Conservation (phyloP, 331 rosid genomes). For the Rosa hybrid region DNA sequence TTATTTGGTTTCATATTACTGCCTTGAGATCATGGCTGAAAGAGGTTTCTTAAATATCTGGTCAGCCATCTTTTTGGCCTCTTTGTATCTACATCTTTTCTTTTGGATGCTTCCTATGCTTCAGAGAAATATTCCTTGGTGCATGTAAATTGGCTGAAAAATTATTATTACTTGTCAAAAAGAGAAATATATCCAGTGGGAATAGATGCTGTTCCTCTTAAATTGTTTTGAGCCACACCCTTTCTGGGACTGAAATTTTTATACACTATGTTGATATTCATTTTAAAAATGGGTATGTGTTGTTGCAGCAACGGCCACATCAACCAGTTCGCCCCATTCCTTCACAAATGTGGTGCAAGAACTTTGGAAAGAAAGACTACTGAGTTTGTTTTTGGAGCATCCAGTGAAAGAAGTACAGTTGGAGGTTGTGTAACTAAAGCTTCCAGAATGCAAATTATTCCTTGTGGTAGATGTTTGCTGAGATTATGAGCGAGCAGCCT, state of each 20-base stretch:
- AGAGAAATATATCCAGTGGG: not conserved
- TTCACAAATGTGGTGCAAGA: conserved; percentile 94
- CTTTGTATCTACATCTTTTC: not conserved
- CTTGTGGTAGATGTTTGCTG: conserved; percentile 34
- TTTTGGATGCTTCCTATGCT: not conserved
- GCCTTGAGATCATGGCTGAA: not conserved
- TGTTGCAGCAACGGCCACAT: conserved; percentile 88
- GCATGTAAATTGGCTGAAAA: not conserved
- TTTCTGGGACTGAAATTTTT: conserved; percentile 4
- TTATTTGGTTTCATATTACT: not conserved
- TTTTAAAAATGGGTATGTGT: conserved; percentile 15
- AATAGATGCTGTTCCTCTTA: conserved; percentile 21
- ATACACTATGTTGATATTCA: conserved; percentile 1
- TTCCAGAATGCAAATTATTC: conserved; percentile 32
- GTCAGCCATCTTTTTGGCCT: not conserved
- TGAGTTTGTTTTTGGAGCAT: conserved; percentile 25
- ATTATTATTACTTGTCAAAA: not conserved
- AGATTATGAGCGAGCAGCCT: conserved; percentile 33
- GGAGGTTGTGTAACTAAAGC: conserved; percentile 32
- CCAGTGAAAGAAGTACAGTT: conserved; percentile 13
- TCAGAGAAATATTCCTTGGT: conserved; percentile 5
- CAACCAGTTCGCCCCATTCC: conserved; percentile 88
- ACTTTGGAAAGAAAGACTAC: conserved; percentile 79
- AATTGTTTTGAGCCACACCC: not conserved
- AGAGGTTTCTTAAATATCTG: not conserved